Evolutionary conservation across 2,329 filamentous ascomycete species (phyloP).

Genomic region (Exophiala alcalophila): DNA sequence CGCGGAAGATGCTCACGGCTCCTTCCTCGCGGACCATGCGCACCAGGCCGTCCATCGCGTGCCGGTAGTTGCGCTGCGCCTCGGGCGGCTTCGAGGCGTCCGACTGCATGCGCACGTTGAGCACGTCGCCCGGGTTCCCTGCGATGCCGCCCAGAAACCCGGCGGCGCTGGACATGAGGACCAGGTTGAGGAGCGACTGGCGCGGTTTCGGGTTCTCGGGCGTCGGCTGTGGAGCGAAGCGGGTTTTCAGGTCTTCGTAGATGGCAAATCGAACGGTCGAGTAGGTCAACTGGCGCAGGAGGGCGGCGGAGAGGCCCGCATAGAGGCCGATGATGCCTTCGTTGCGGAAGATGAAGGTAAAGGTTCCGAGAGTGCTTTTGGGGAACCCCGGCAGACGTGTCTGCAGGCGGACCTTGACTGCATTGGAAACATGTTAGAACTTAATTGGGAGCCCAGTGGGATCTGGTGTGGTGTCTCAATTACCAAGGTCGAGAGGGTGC

Average conservation of each 20-base stretch:
- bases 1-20: slow-evolving; percentile 70
- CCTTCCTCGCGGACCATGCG: slow-evolving; percentile 89
- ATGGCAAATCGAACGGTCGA: slow-evolving; percentile 94
- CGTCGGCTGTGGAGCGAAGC: slow-evolving; percentile 52
- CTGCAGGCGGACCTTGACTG: slow-evolving; percentile 80
- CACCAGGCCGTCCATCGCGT: slow-evolving; percentile 81
- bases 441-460: too few species aligned
- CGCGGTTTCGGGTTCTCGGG: slow-evolving; percentile 38
- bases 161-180: slow-evolving; percentile 77
- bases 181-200: slow-evolving; percentile 67
- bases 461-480: slow-evolving; percentile 37
- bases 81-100: slow-evolving; percentile 71
- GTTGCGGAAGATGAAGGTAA: slow-evolving; percentile 72
- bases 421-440: slow-evolving; percentile 10
- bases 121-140: slow-evolving; percentile 91
- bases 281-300: slow-evolving; percentile 92
- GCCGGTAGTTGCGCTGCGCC: slow-evolving; percentile 80
- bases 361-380: slow-evolving; percentile 80
- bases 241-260: slow-evolving; percentile 87
- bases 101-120: slow-evolving; percentile 99
- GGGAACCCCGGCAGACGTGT: slow-evolving; percentile 73
- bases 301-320: slow-evolving; percentile 83
- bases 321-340: slow-evolving; percentile 82
- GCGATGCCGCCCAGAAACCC: slow-evolving; percentile 85
- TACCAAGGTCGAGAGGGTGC: slow-evolving; percentile 88